phyloP scores from a whole-genome alignment of 2,329 filamentous ascomycete species.

The Sporothrix brunneoviolacea region DNA sequence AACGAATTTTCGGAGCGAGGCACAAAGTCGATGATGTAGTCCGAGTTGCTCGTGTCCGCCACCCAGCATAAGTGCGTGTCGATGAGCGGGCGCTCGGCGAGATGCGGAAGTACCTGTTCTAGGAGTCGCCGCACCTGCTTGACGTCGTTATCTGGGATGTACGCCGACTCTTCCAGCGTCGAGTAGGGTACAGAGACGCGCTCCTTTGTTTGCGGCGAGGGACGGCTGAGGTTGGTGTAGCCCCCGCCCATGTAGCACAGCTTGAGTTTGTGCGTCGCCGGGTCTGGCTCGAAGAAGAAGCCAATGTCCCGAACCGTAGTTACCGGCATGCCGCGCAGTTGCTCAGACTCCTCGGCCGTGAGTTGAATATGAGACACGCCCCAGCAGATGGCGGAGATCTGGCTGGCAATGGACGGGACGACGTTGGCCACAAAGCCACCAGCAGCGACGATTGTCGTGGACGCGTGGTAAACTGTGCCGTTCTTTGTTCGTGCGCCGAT shows the following conservation, averaged over 20 bases:
- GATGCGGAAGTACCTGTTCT: neutral
- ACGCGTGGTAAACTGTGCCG: neutral
- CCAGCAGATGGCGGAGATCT: slow-evolving; percentile 51
- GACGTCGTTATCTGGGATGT: slow-evolving; percentile 9
- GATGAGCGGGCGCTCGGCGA: slow-evolving; percentile 49
- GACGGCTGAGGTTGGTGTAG: slow-evolving; percentile 33
- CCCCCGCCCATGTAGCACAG: slow-evolving; percentile 53
- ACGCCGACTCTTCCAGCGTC: neutral
- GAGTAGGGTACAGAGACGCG: neutral
- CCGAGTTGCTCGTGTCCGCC: slow-evolving; percentile 53
- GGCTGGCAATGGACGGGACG: slow-evolving; percentile 40
- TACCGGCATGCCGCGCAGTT: slow-evolving; percentile 51
- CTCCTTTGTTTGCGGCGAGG: neutral
- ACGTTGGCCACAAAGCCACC: slow-evolving; percentile 28
- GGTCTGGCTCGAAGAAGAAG: slow-evolving; percentile 60
- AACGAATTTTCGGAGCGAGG: slow-evolving; percentile 31
- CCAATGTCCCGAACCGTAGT: slow-evolving; percentile 55
- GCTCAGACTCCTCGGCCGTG: slow-evolving; percentile 45
- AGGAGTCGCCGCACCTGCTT: no score
- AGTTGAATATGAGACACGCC: slow-evolving; percentile 54
- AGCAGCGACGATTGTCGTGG: slow-evolving; percentile 20
- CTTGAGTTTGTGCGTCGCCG: slow-evolving; percentile 50
- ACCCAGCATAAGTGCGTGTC: slow-evolving; percentile 55
- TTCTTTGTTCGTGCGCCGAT: slow-evolving; percentile 22
- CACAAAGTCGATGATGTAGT: slow-evolving; percentile 55